These are phyloP conservation scores for Monilinia vaccinii-corymbosi DNA, from an alignment of 2,329 filamentous ascomycete species.

Conservation along the genomic window DNA sequence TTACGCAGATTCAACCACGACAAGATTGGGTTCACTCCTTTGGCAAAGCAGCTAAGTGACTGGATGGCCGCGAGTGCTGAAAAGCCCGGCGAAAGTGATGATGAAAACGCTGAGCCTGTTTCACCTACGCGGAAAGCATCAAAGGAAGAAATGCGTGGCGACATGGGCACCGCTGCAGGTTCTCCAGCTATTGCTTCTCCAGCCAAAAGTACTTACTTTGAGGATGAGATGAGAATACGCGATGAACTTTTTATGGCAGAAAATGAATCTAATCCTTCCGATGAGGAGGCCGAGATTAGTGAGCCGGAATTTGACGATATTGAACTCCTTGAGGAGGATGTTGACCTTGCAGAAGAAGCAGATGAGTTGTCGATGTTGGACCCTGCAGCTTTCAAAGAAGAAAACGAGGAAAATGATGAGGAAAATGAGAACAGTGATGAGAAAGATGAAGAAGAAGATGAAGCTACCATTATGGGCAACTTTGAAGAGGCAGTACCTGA, in stretches of 20 bases:
- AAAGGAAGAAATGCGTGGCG: not conserved
- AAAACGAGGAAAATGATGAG: not conserved
- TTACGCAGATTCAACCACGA: slow-evolving; percentile 11
- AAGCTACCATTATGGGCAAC: not conserved
- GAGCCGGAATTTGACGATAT: slow-evolving; percentile 36
- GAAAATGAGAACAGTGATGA: not conserved
- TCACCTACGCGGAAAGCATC: slow-evolving; percentile 10
- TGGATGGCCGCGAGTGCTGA: slow-evolving; percentile 55
- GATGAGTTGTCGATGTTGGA: slow-evolving; percentile 51
- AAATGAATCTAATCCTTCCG: slow-evolving; percentile 27
- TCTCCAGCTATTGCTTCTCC: slow-evolving; percentile 23
- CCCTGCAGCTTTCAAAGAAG: slow-evolving; percentile 23
- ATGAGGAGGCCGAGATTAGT: slow-evolving; percentile 13
- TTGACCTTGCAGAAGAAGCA: slow-evolving; percentile 48
- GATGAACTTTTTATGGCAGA: slow-evolving; percentile 31
- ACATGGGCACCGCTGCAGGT: not conserved
- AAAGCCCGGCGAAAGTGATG: slow-evolving; percentile 29
- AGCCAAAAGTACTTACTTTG: slow-evolving; percentile 45
- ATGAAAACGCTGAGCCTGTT: slow-evolving; percentile 8
- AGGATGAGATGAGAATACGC: slow-evolving; percentile 48
- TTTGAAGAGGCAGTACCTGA: not conserved
- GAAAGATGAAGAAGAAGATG: not conserved
- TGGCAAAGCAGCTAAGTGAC: slow-evolving; percentile 50
- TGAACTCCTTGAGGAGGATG: slow-evolving; percentile 45
- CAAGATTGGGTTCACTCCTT: slow-evolving; percentile 51